Evolutionary conservation across 371 early-diverging fungal species (phyloP).

Genomic region (Rhizomucor miehei): DNA sequence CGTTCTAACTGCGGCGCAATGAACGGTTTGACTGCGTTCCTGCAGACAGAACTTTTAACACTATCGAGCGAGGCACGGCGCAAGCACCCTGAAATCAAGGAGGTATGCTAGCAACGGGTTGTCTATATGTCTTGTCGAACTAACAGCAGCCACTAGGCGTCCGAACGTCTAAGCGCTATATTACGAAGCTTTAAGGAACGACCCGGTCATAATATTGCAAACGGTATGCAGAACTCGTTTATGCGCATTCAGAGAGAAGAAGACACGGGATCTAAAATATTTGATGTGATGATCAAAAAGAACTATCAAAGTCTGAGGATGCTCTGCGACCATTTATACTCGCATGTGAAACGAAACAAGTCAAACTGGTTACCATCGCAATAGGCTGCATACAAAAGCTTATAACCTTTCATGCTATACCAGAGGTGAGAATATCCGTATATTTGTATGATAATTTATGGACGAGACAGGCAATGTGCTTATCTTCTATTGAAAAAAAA

Average conservation of each 20-base stretch:
- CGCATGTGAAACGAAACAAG: slow-evolving; percentile 87
- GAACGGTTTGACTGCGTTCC: slow-evolving; percentile 64
- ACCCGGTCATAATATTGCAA: slow-evolving; percentile 52
- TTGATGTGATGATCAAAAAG: slow-evolving; percentile 24
- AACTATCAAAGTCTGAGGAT: slow-evolving; percentile 81
- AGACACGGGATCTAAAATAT: background rate
- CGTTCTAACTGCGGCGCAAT: slow-evolving; percentile 18
- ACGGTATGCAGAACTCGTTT: slow-evolving; percentile 28
- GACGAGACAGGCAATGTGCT: background rate
- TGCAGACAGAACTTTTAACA: slow-evolving; percentile 83
- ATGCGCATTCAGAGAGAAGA: background rate
- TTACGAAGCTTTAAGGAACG: slow-evolving; percentile 60
- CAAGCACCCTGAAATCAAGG: slow-evolving; percentile 94
- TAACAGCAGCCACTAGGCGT: slow-evolving; percentile 40
- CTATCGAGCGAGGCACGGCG: slow-evolving; percentile 87
- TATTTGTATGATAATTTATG: background rate
- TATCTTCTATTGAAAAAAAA: slow-evolving; percentile 14
- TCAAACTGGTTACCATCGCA: slow-evolving; percentile 82
- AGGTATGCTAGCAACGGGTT: slow-evolving; percentile 50
- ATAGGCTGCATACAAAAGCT: slow-evolving; percentile 87
- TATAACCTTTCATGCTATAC: slow-evolving; percentile 82
- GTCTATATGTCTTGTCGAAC: background rate
- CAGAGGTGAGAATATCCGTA: slow-evolving; percentile 51
- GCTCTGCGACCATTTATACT: slow-evolving; percentile 85
- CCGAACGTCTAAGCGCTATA: slow-evolving; percentile 57